A percentile compares a stretch with the other conserved stretches of the same genome.
These are phyloP conservation scores for Phytophthora rubi DNA, from an alignment of 352 stramenopile species.

Conservation along the genomic window DNA sequence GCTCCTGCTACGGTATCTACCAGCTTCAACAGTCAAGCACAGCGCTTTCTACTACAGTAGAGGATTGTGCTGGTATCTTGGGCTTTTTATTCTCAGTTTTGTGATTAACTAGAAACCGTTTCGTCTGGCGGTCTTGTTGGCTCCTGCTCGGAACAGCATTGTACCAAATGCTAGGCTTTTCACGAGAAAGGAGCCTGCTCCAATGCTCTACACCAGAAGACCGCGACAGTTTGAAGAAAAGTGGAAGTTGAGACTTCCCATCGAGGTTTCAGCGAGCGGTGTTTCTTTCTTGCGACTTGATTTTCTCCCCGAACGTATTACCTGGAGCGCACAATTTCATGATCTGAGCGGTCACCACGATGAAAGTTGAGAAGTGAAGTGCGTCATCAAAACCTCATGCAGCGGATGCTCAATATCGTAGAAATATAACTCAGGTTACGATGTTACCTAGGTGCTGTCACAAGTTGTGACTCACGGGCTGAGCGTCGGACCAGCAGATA, in stretches of 20 bases:
- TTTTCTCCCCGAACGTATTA: slow-evolving; percentile 4
- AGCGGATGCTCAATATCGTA: not conserved
- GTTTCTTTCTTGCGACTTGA: slow-evolving; percentile 8
- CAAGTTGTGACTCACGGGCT: not conserved
- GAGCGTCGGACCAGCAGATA: not conserved
- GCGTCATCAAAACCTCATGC: not conserved
- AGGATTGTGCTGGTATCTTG: too few species aligned
- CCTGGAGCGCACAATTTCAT: not conserved
- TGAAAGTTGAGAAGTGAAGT: not conserved
- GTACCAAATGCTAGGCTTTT: too few species aligned
- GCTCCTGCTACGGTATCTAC: not conserved
- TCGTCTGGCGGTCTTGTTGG: too few species aligned
- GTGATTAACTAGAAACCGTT: too few species aligned
- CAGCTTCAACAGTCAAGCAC: too few species aligned
- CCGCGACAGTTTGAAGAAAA: not conserved
- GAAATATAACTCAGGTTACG: not conserved
- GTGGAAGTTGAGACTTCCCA: not conserved
- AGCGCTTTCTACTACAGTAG: too few species aligned
- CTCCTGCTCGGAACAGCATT: too few species aligned
- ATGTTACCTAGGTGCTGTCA: not conserved
- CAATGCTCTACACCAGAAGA: not conserved
- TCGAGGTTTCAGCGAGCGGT: not conserved
- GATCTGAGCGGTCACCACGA: not conserved
- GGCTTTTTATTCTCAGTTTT: too few species aligned
- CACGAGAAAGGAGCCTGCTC: not conserved